phyloP scores from a whole-genome alignment of 2,329 filamentous ascomycete species.

The Exophiala dermatitidis region DNA sequence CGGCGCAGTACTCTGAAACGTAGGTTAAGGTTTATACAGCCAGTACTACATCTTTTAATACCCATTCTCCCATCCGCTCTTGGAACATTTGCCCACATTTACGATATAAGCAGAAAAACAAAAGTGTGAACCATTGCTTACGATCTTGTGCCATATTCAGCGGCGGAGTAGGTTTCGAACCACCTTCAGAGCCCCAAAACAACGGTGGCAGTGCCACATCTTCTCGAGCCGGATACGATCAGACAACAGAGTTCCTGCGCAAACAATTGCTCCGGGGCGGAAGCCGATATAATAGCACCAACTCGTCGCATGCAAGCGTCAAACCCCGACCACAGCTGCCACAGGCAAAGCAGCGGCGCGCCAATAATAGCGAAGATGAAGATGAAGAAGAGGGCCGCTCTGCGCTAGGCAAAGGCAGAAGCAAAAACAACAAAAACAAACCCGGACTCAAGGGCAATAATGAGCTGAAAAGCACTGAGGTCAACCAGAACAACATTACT shows the following conservation, averaged over 20 bases:
- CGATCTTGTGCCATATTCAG: too few relatives aligned
- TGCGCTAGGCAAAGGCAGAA: background rate
- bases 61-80: background rate
- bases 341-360: background rate
- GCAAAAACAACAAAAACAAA: background rate
- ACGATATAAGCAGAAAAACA: too few relatives aligned
- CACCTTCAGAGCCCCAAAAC: background rate
- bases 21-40: background rate
- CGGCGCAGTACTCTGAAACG: conserved; percentile 13
- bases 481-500: too few relatives aligned
- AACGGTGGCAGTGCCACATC: background rate
- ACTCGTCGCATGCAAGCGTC: background rate
- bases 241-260: conserved; percentile 16
- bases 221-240: background rate
- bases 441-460: background rate
- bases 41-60: too few relatives aligned
- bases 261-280: conserved; percentile 16
- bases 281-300: too few relatives aligned
- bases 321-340: background rate
- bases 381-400: conserved; percentile 14
- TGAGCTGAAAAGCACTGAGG: background rate
- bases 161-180: conserved; percentile 11
- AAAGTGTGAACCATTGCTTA: background rate
- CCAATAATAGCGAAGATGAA: conserved; percentile 14
- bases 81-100: background rate